These are phyloP conservation scores for Linaria vulgaris DNA, from an alignment of 257 asterid genomes.

Conservation along the genomic window DNA sequence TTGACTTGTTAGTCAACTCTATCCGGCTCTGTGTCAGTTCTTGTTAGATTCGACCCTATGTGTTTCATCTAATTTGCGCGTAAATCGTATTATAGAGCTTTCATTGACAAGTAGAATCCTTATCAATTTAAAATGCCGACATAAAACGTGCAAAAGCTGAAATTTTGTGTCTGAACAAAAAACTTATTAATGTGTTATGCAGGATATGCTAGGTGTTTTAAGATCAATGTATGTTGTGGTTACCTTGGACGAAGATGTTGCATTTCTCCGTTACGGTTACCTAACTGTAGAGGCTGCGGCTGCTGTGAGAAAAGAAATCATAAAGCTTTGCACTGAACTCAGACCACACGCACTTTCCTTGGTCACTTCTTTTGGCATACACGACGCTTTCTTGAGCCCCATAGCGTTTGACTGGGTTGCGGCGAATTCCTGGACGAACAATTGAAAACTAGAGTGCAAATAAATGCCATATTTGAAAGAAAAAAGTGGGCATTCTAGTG, in stretches of 20 bases:
- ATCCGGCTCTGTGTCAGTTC: too few species aligned
- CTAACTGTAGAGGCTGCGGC: constrained; percentile 61
- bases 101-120: too few species aligned
- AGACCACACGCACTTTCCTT: constrained; percentile 83
- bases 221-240: constrained; percentile 67
- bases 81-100: too few species aligned
- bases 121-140: background rate
- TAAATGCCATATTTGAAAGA: background rate
- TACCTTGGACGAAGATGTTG: constrained; percentile 78
- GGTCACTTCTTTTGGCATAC: constrained; percentile 80
- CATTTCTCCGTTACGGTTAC: constrained; percentile 87
- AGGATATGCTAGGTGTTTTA: constrained; percentile 64
- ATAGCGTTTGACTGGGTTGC: constrained; percentile 93
- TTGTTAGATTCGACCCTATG: too few species aligned
- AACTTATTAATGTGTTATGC: constrained; percentile 29
- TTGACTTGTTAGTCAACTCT: too few species aligned
- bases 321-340: constrained; percentile 68
- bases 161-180: background rate
- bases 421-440: constrained; percentile 74
- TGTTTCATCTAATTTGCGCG: too few species aligned
- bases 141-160: background rate
- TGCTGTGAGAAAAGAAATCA: constrained; percentile 68
- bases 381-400: constrained; percentile 90
- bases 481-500: background rate
- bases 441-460: constrained; percentile 25